Evolutionary conservation across 2,329 filamentous ascomycete species (phyloP), one percentile per base, ranked within the genome.

Genomic region (Lachnellula suecica): DNA sequence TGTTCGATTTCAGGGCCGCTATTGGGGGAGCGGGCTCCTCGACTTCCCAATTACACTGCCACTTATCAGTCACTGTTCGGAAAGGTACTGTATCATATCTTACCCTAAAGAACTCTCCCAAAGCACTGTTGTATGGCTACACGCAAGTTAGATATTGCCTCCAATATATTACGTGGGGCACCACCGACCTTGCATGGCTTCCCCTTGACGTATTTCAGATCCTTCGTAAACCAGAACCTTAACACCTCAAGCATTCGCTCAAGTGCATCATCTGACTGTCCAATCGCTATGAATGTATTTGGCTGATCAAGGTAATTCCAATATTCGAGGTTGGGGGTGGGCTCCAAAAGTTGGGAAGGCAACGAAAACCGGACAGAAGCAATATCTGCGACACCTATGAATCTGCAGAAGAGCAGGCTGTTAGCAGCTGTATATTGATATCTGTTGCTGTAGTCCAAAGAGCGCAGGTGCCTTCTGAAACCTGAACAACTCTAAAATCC

Each of bases 211-310:
- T 97, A 99, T 82, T 99, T 99, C 71, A 99, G 71, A 71, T 99
- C 94, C 72, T 99, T 99, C 58, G 94, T 97, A 66, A 97, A 96
- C 94, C 94, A 99, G 73, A 97, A 99, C 54, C 92, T 86, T 63
- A 97, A 74, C 25, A 96, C 91, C 66, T 93, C 92, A 47, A 99
- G 82, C 89, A 97, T 97, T 62, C 94, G 91, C 63, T 94, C 93
- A 50, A 97, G 77, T 10, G 88, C 83, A 63, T 97, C 91, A 63
- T 97, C 89, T 17, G 93, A 94, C 64, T 93, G 93, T 64, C 93
- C 94, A 64, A 87, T 87, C 42, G 81, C 82, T 59, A 84, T 74
- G 59, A 99, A 97, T 44, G 92, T 90, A 71, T 96, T 95, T 20
- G 93, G 93, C 63, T 91, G 84, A 72, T 99, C 94, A 69, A 99